phyloP scores from a whole-genome alignment of 345 rosid species.

The Citrus unshiu region DNA sequence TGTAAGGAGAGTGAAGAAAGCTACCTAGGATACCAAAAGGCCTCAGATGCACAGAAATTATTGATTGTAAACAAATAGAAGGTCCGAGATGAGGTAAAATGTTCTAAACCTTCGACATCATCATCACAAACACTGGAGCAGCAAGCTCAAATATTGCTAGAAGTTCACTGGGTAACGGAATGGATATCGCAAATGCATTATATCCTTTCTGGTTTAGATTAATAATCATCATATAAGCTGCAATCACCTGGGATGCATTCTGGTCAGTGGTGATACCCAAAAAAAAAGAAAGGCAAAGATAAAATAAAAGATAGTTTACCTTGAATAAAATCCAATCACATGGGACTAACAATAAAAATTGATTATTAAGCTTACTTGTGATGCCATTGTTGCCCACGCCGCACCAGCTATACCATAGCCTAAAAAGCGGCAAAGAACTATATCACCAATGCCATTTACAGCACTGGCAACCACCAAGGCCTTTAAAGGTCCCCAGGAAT shows the following conservation, averaged over 20 bases:
- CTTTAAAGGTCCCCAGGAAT: slow-evolving; percentile 95
- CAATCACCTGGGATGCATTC: slow-evolving; percentile 49
- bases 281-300: no score
- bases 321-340: not conserved
- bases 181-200: slow-evolving; percentile 48
- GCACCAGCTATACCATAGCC: slow-evolving; percentile 93
- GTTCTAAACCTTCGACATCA: slow-evolving; percentile 63
- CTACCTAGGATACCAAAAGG: slow-evolving; percentile 26
- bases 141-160: slow-evolving; percentile 57
- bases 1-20: slow-evolving; percentile 33
- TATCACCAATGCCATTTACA: slow-evolving; percentile 71
- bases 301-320: not conserved
- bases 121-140: slow-evolving; percentile 71
- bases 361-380: slow-evolving; percentile 55
- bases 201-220: slow-evolving; percentile 73
- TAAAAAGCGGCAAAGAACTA: slow-evolving; percentile 66
- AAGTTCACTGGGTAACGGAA: slow-evolving; percentile 63
- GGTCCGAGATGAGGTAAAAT: not conserved
- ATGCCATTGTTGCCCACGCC: slow-evolving; percentile 94
- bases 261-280: slow-evolving; percentile 6
- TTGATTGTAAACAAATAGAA: not conserved
- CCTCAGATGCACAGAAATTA: not conserved
- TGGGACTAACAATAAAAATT: not conserved
- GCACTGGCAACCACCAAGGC: slow-evolving; percentile 74
- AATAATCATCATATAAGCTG: slow-evolving; percentile 80